These are phyloP conservation scores for Trichoderma brevicompactum DNA, from an alignment of 2,329 filamentous ascomycete genomes.

Conservation along the genomic window DNA sequence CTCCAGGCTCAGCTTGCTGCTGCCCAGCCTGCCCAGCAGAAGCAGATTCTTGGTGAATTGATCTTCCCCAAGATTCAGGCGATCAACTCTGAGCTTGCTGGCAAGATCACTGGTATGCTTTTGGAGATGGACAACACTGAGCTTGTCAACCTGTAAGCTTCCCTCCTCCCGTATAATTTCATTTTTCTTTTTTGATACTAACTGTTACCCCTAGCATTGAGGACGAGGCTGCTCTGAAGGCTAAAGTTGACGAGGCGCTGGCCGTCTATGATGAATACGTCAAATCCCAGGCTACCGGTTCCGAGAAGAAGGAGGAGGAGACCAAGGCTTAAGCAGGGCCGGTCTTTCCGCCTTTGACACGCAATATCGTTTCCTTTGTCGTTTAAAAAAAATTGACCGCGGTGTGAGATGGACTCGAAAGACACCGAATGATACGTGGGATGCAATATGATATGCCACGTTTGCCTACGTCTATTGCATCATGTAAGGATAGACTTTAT, in stretches of 20 bases:
- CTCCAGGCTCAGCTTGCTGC: constrained; percentile 63
- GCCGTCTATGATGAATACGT: constrained; percentile 98
- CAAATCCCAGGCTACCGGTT: constrained; percentile 70
- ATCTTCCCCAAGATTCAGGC: constrained; percentile 98
- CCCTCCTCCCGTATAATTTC: not conserved
- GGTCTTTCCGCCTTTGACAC: constrained; percentile 25
- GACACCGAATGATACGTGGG: constrained; percentile 26
- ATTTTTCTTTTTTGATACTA: constrained; percentile 30
- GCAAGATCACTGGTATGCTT: constrained; percentile 99
- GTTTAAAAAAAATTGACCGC: constrained; percentile 28
- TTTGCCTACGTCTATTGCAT: constrained; percentile 37
- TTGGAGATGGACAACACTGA: constrained; percentile 98
- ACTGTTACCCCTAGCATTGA: constrained; percentile 68
- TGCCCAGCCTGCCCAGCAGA: constrained; percentile 76
- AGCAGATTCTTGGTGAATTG: constrained; percentile 97
- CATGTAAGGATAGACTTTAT: constrained; percentile 49
- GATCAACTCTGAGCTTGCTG: constrained; percentile 92
- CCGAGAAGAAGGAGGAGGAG: constrained; percentile 56
- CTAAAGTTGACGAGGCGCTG: constrained; percentile 97
- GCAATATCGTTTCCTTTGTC: constrained; percentile 40
- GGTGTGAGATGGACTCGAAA: constrained; percentile 20
- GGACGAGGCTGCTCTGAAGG: constrained; percentile 84
- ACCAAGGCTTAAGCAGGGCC: constrained; percentile 46
- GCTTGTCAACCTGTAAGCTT: constrained; percentile 89
- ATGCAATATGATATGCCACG: constrained; percentile 38